phyloP scores from a whole-genome alignment of 2,329 filamentous ascomycete genomes.

The Aspergillus udagawae region DNA sequence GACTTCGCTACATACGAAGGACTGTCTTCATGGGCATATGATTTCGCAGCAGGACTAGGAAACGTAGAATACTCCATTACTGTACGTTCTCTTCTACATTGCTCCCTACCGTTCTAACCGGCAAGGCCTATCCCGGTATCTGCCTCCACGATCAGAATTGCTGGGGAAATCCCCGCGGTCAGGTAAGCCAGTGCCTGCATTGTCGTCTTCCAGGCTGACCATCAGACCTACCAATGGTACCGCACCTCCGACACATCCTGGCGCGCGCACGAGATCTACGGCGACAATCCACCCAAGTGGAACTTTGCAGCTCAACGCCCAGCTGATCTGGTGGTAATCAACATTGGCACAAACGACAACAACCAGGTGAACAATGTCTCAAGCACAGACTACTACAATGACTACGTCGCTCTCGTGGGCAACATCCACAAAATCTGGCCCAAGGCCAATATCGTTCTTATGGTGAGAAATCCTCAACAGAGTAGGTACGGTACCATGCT shows the following conservation, averaged over 20 bases:
- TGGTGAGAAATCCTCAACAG: constrained; percentile 18
- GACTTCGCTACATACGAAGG: constrained; percentile 57
- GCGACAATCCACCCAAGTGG: constrained; percentile 23
- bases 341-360: constrained; percentile 45
- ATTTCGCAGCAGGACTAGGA: constrained; percentile 53
- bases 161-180: constrained; percentile 50
- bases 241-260: constrained; percentile 52
- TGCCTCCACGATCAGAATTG: constrained; percentile 54
- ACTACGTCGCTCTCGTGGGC: constrained; percentile 40
- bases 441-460: constrained; percentile 38
- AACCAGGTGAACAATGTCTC: constrained; percentile 40
- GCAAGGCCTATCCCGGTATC: constrained; percentile 51
- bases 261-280: constrained; percentile 43
- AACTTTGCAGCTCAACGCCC: constrained; percentile 20
- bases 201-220: not conserved
- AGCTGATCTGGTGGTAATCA: constrained; percentile 42
- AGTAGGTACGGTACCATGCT: not conserved
- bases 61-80: constrained; percentile 57
- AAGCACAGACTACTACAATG: constrained; percentile 28
- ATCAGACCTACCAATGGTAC: constrained; percentile 51
- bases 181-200: constrained; percentile 19
- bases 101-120: not conserved
- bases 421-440: constrained; percentile 40
- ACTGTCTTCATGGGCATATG: constrained; percentile 54
- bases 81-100: constrained; percentile 7